Evolutionary conservation across 2,329 filamentous ascomycete species (phyloP).

Genomic region (Hypomyces perniciosus): DNA sequence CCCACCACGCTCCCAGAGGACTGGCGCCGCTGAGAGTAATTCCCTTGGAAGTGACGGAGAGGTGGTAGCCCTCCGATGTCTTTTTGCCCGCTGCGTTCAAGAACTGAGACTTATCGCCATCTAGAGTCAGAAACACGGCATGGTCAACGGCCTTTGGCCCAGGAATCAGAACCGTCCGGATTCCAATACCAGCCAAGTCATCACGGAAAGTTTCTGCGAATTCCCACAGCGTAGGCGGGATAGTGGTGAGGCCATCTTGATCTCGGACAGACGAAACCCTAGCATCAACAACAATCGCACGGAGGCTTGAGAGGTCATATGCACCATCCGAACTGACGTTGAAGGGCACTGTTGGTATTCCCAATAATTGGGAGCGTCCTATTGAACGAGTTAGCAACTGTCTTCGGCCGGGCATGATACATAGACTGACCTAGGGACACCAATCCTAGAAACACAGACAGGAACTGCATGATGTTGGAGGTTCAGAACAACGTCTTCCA

Average conservation of each 20-base stretch:
- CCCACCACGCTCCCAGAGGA: slow-evolving; percentile 53
- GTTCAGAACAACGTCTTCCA: background rate
- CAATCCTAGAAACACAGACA: background rate
- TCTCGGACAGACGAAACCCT: slow-evolving; percentile 2
- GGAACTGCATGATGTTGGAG: slow-evolving; percentile 3
- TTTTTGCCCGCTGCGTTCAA: slow-evolving; percentile 38
- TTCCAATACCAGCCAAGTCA: slow-evolving; percentile 10
- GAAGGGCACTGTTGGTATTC: slow-evolving; percentile 12
- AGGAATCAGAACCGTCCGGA: slow-evolving; percentile 3
- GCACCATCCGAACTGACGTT: slow-evolving; percentile 3
- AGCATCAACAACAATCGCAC: slow-evolving; percentile 6
- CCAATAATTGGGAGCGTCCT: slow-evolving; percentile 8
- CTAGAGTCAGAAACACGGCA: slow-evolving; percentile 42
- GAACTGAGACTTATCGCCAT: slow-evolving; percentile 31
- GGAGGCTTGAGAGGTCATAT: slow-evolving; percentile 7
- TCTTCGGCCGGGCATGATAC: background rate
- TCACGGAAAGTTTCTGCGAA: slow-evolving; percentile 11
- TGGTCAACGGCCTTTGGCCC: background rate
- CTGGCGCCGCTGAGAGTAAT: slow-evolving; percentile 47
- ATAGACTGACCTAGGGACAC: slow-evolving; percentile 2
- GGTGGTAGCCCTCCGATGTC: slow-evolving; percentile 45
- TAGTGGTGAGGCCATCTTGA: slow-evolving; percentile 11
- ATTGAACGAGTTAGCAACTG: background rate
- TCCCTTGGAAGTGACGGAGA: slow-evolving; percentile 35
- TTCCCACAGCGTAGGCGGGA: slow-evolving; percentile 9